Evolutionary conservation across 225 moss, liverwort and hornwort genomes (phyloP).

Genomic region (Anthoceros angustus): DNA sequence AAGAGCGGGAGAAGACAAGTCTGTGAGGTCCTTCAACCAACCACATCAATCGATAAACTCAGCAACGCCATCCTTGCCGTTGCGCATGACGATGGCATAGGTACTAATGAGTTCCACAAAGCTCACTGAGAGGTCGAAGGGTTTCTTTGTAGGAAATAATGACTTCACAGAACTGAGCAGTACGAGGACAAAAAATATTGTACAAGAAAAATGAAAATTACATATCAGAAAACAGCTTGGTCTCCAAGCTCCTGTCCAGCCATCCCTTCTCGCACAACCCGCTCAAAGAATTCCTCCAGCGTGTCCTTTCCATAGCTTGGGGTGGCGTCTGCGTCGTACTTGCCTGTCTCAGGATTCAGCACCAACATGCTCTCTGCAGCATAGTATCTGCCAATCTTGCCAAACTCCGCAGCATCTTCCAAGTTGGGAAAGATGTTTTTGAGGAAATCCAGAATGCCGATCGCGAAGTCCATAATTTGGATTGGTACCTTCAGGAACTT

Average conservation of each 20-base stretch:
- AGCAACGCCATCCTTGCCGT: too few species aligned
- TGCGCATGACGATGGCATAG: too few species aligned
- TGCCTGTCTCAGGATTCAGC: slow-evolving; percentile 48
- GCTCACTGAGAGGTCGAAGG: too few species aligned
- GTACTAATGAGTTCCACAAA: too few species aligned
- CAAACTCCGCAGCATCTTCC: slow-evolving; percentile 76
- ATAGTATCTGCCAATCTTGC: slow-evolving; percentile 92
- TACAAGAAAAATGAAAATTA: neutral
- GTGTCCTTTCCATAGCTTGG: slow-evolving; percentile 83
- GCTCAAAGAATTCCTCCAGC: slow-evolving; percentile 74
- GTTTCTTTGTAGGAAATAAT: too few species aligned
- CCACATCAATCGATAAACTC: too few species aligned
- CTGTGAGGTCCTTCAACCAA: too few species aligned
- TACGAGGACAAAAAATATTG: neutral
- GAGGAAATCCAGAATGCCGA: slow-evolving; percentile 59
- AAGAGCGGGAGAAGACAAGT: too few species aligned
- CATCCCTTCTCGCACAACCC: slow-evolving; percentile 75
- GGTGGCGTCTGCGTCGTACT: slow-evolving; percentile 73
- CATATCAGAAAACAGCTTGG: slow-evolving; percentile 72
- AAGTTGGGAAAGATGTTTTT: slow-evolving; percentile 56
- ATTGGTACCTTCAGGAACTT: slow-evolving; percentile 91
- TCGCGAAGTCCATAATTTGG: slow-evolving; percentile 93
- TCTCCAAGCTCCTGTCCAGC: slow-evolving; percentile 95
- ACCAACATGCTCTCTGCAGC: slow-evolving; percentile 96
- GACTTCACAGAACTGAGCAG: too few species aligned